Base-by-base conservation (phyloP, 768 basidiomycete species). In the Kondoa malvinella region DNA sequence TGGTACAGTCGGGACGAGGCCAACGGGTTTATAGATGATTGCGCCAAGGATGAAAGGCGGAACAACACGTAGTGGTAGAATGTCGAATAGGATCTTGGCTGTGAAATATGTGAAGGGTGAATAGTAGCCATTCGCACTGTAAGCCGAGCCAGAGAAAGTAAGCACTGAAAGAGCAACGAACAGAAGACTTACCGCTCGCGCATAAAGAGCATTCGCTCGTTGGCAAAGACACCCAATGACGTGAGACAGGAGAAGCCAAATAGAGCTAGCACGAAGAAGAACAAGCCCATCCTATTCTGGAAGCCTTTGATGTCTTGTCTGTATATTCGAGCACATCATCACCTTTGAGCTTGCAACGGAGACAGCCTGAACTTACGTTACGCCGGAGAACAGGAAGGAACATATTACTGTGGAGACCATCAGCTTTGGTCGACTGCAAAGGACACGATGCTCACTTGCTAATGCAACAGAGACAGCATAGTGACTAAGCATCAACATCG, bases 241-340 rank as follows among this genome's bases (percentile, higher is more conserved):
- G 92, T 92, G 67, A 99, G 78, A 75, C 91, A 94, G 2, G 94
- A 94, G 79, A 99, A 97, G 1, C 92, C 95, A 72, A 99, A 97
- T 8, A 99, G 80, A 1, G 92, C 86, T n/a, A 99, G 80, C 1
- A 91, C 86, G 79, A 99, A 99, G 81, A 99, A 92, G 84, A 97
- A 96, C 65, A 96, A 82, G 8, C 92, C 89, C 83, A 77, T 81
- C 71, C 91, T 82, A 74, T 94, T 92, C 81, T 97, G 94, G 84
- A 99, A 95, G 2, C 94, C 94, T 3, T 88, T 85, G 63, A 97
- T 96, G 78, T 96, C 92, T 75, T 92, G 87, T 17, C 85, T 86
- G 73, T 1, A 17, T 15, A 4, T 34, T 29, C 25, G 57, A 33
- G 8, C 25, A 14, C 16, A 2, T 26, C 1, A 34, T n/a, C 56